Conservation (phyloP, 129 eudicot species). For the Ambrosia artemisiifolia region DNA sequence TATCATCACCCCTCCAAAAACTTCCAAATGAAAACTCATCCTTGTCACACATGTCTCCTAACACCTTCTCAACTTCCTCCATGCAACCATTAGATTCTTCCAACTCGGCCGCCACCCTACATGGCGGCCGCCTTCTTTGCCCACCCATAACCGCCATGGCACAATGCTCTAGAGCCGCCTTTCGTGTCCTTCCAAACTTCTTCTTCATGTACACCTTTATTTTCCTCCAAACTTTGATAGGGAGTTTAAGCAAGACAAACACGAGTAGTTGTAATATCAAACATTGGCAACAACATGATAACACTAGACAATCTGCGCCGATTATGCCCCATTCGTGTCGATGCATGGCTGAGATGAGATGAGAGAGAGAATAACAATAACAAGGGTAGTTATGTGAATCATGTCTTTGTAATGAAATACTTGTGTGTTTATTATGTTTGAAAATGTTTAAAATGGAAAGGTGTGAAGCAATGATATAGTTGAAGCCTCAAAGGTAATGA, state of each 20-base stretch:
- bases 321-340: constrained; percentile 46
- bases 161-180: constrained; percentile 19
- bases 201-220: constrained; percentile 41
- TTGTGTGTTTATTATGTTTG: constrained; percentile 43
- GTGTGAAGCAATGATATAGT: constrained; percentile 66
- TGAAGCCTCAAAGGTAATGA: constrained; percentile 35
- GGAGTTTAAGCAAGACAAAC: constrained; percentile 60
- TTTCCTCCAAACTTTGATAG: constrained; percentile 43
- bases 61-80: constrained; percentile 69
- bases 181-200: constrained; percentile 41
- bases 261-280: constrained; percentile 61
- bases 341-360: constrained; percentile 30
- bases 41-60: constrained; percentile 50
- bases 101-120: constrained; percentile 17
- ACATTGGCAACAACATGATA: constrained; percentile 89
- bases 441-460: constrained; percentile 42
- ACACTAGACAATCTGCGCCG: constrained; percentile 80
- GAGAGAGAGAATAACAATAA: constrained; percentile 15
- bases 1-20: constrained; percentile 63
- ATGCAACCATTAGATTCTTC: constrained; percentile 41
- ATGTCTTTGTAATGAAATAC: constrained; percentile 40
- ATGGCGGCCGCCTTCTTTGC: constrained; percentile 14
- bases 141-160: constrained; percentile 28
- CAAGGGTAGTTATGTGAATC: constrained; percentile 25
- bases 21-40: constrained; percentile 95